These are phyloP conservation scores for Madurella mycetomatis DNA, from an alignment of 2,329 filamentous ascomycete genomes.

Conservation along the genomic window DNA sequence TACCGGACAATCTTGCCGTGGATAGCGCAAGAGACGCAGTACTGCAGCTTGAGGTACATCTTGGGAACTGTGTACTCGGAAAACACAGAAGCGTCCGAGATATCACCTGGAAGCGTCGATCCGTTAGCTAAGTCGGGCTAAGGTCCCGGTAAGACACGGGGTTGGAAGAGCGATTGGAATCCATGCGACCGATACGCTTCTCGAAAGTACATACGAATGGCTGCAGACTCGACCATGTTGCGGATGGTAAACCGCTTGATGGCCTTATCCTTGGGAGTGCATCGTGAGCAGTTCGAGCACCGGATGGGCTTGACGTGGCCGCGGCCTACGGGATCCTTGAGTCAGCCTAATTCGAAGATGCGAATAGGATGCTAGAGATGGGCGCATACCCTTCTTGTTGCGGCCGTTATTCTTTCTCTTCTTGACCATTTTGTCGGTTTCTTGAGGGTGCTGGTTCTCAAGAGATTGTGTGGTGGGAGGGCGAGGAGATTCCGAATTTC, in stretches of 20 bases:
- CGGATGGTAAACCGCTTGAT: slow-evolving; percentile 99
- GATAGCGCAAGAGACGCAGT: slow-evolving; percentile 99
- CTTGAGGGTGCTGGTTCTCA: slow-evolving; percentile 35
- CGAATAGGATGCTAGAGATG: neutral
- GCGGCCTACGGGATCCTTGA: slow-evolving; percentile 49
- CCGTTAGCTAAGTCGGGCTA: slow-evolving; percentile 15
- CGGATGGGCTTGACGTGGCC: slow-evolving; percentile 99
- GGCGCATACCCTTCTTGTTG: slow-evolving; percentile 29
- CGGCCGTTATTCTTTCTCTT: slow-evolving; percentile 57
- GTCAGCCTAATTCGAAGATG: slow-evolving; percentile 11
- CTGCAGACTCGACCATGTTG: slow-evolving; percentile 99
- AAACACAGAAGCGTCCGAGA: slow-evolving; percentile 99
- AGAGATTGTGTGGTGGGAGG: slow-evolving; percentile 24
- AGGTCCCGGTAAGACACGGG: neutral
- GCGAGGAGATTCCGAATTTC: slow-evolving; percentile 19
- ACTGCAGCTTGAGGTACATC: slow-evolving; percentile 99
- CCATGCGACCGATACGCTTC: slow-evolving; percentile 5
- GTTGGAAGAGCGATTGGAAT: neutral
- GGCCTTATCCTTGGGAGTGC: slow-evolving; percentile 99
- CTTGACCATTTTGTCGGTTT: slow-evolving; percentile 65
- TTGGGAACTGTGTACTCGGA: slow-evolving; percentile 99
- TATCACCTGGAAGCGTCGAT: slow-evolving; percentile 71
- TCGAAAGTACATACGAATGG: slow-evolving; percentile 78
- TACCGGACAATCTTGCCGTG: slow-evolving; percentile 99
- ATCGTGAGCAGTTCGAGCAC: slow-evolving; percentile 69